phyloP scores from a whole-genome alignment of 306 rosid genomes.

The Luffa aegyptiaca region DNA sequence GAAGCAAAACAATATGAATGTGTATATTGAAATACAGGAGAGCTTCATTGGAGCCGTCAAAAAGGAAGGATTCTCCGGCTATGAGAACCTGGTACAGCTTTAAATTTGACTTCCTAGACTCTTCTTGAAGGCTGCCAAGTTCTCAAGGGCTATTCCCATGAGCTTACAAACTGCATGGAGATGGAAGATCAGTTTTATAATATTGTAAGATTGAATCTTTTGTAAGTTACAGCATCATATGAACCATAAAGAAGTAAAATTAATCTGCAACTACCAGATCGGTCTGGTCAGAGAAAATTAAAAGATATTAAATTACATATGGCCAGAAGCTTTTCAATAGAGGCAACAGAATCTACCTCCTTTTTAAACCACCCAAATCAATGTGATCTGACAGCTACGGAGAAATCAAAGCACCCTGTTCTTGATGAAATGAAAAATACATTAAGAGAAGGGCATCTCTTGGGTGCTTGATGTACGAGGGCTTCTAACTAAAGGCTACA shows the following conservation, averaged over 20 bases:
- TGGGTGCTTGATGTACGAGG: not conserved
- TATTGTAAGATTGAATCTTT: not conserved
- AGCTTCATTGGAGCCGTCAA: not conserved
- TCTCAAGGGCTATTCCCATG: not conserved
- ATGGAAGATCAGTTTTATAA: not conserved
- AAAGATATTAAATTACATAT: not conserved
- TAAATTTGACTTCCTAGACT: not conserved
- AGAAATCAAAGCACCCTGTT: slow-evolving; percentile 1
- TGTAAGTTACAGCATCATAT: not conserved
- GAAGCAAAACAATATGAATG: not conserved
- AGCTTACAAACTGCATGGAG: not conserved
- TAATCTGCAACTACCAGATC: not conserved
- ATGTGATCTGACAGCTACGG: not conserved
- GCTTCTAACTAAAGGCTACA: not conserved
- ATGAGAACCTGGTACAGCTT: not conserved
- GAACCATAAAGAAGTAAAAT: not conserved
- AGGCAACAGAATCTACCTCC: not conserved
- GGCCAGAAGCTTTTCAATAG: not conserved
- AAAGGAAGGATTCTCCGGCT: not conserved
- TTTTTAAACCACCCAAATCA: not conserved
- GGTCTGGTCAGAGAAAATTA: not conserved
- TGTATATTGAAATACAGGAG: not conserved
- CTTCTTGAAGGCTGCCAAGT: not conserved
- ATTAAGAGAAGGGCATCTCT: not conserved
- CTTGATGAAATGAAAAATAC: not conserved